Evolutionary conservation across 345 rosid species (phyloP).

Genomic region (Brassica nigra): DNA sequence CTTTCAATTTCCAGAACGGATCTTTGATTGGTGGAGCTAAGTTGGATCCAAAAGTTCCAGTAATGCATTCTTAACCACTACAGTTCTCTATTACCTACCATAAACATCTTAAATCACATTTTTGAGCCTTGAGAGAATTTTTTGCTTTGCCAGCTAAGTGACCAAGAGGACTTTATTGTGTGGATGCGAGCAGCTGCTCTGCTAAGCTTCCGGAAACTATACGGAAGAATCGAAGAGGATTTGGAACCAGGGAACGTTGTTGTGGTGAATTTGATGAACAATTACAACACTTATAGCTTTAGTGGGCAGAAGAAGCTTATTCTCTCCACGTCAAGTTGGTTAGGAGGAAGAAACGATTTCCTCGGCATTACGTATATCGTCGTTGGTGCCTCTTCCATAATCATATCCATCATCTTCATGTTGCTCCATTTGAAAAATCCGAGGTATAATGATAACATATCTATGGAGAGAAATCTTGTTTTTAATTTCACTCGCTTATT

Average conservation of each 20-base stretch:
- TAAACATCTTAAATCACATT: background rate
- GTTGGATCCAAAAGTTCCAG: conserved; percentile 63
- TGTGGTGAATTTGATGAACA: conserved; percentile 60
- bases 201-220: conserved; percentile 77
- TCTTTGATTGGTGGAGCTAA: conserved; percentile 73
- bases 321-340: conserved; percentile 77
- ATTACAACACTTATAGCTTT: conserved; percentile 84
- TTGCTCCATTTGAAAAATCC: conserved; percentile 66
- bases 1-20: conserved; percentile 78
- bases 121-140: conserved; percentile 12
- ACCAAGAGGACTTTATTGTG: conserved; percentile 83
- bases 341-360: conserved; percentile 84
- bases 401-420: conserved; percentile 61
- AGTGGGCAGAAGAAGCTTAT: conserved; percentile 77
- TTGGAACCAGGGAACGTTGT: conserved; percentile 58
- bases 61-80: conserved; percentile 42
- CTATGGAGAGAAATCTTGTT: background rate
- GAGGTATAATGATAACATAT: conserved; percentile 44
- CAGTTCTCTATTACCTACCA: background rate
- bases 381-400: conserved; percentile 62
- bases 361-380: conserved; percentile 69
- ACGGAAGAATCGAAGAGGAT: conserved; percentile 82
- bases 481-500: background rate
- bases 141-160: conserved; percentile 53
- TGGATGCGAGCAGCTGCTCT: conserved; percentile 90